Evolutionary conservation across 306 rosid species (phyloP).

Genomic region (Calophaca sinica): DNA sequence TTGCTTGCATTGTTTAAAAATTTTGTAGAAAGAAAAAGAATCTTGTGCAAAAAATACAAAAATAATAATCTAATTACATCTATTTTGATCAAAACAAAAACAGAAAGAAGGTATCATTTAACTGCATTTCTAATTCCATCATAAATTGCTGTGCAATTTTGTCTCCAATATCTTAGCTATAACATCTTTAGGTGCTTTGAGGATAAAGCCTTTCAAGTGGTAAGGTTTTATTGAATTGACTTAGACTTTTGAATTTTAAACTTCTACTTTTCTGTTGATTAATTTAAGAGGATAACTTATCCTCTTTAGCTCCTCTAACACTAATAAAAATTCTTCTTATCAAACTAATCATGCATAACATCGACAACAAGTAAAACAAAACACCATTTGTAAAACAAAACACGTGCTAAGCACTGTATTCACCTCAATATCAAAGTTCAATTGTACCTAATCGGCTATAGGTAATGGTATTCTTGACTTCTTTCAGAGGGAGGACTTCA

Average conservation of each 20-base stretch:
- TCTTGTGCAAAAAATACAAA: constrained; percentile 13
- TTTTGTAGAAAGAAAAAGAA: constrained; percentile 19
- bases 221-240: not conserved
- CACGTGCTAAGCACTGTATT: constrained; percentile 14
- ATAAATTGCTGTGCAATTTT: not conserved
- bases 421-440: constrained; percentile 11
- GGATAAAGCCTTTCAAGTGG: not conserved
- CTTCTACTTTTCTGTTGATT: constrained; percentile 10
- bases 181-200: constrained; percentile 5
- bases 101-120: not conserved
- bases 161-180: not conserved
- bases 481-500: not conserved
- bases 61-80: not conserved
- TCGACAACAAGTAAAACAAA: not conserved
- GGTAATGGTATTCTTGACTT: not conserved
- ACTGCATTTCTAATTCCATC: constrained; percentile 24
- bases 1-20: constrained; percentile 26
- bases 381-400: not conserved
- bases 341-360: constrained; percentile 14
- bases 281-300: constrained; percentile 11
- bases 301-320: constrained; percentile 21
- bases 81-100: constrained; percentile 27
- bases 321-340: constrained; percentile 20
- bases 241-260: constrained; percentile 1
- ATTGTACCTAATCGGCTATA: not conserved